Evolutionary conservation across 1,139 yeast species (phyloP), one percentile per base, ranked within the genome.

Genomic region (Diutina mesorugosa): DNA sequence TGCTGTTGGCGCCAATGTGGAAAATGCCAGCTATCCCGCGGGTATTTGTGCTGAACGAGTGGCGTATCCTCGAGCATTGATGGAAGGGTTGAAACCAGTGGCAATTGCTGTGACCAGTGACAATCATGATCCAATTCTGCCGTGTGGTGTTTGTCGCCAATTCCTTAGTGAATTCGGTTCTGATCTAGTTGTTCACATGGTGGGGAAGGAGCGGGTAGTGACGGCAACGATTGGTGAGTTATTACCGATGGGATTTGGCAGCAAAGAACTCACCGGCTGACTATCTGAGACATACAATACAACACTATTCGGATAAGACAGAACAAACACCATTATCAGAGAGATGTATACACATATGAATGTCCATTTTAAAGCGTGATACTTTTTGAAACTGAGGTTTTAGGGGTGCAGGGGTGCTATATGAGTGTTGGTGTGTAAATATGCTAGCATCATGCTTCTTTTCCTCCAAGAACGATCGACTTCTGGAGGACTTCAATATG

Each of bases 61-160:
- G 1, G 87, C 98, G 0, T 75, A 89, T 3, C 78, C 82, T 28
- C 80, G 80, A 58, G 91, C 95, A 0, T 78, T 60, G 46, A 73
- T 76, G 64, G 69, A 71, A 59, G 80, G 87, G 50, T 81, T 84
- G 67, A 74, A 71, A 59, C 38, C 51, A 6, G 38, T 29, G 35
- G 87, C 87, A 4, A 77, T 90, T 58, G 97, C 90, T 2, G 84
- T 90, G 30, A 74, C 88, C 4, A 79, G 90, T 41, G 93, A 87
- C 64, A 68, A 80, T 29, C 72, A 71, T 0, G 77, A 76, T 12
- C 77, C 84, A 30, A 84, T 88, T 18, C 77, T 91, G 9, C 99
- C 99, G 0, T 93, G 99, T 68, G 99, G 99, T 3, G 85, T 93
- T 52, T 93, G 99, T 65, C 77, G 99, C 58, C 99, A 93, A 67